Conservation (phyloP, 306 rosid species). For the Ceratonia siliqua region DNA sequence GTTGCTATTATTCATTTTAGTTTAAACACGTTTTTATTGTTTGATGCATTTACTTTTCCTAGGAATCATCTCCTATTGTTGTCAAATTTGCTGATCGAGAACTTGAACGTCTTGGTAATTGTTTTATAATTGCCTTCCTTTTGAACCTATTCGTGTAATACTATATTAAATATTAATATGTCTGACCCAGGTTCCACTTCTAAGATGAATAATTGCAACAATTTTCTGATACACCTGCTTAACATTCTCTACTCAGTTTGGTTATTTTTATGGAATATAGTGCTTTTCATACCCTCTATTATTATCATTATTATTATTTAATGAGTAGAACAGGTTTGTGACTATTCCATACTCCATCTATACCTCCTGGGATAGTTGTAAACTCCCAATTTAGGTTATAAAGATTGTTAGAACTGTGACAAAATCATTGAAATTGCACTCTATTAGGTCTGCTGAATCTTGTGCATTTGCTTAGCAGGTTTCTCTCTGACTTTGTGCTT, state of each 20-base stretch:
- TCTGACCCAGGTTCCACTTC: slow-evolving; percentile 12
- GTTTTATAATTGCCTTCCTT: slow-evolving; percentile 19
- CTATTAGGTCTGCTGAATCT: neutral
- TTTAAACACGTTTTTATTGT: slow-evolving; percentile 24
- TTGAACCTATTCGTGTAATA: slow-evolving; percentile 16
- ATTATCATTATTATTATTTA: neutral
- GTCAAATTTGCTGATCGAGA: slow-evolving; percentile 81
- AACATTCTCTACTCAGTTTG: slow-evolving; percentile 1
- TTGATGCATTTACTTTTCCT: slow-evolving; percentile 29
- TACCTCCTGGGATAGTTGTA: neutral
- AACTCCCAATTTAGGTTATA: neutral
- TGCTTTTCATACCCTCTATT: neutral
- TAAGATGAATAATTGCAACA: slow-evolving; percentile 7
- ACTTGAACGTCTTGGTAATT: slow-evolving; percentile 68
- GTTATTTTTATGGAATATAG: slow-evolving; percentile 10
- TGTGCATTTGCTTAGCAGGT: neutral
- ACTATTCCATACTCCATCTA: neutral
- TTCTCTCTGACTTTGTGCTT: neutral
- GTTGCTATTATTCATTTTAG: slow-evolving; percentile 31
- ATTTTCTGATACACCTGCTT: neutral
- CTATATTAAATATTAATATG: neutral
- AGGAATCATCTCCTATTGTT: slow-evolving; percentile 64
- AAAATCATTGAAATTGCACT: neutral
- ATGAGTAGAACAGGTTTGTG: neutral
- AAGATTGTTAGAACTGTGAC: neutral